Percentiles rank a stretch among this genome's conserved stretches.
phyloP scores from a whole-genome alignment of 495 filamentous ascomycete species.

The Podospora pseudopauciseta region DNA sequence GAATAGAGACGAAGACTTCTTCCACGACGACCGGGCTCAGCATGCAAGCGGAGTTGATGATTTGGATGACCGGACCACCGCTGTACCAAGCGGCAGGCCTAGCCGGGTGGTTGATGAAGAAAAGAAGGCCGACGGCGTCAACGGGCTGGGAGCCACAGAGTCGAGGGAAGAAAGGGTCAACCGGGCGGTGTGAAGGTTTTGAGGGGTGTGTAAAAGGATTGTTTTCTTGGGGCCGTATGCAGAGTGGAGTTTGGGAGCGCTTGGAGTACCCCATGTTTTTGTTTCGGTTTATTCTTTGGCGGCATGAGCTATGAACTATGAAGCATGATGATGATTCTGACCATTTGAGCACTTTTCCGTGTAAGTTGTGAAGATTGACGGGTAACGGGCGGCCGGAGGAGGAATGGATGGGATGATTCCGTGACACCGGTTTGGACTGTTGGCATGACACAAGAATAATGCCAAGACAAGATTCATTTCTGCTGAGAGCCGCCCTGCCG shows the following conservation, averaged over 20 bases:
- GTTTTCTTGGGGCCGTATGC: background rate
- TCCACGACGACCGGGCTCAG: background rate
- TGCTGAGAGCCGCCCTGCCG: background rate
- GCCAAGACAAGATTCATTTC: background rate
- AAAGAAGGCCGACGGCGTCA: conserved; percentile 11
- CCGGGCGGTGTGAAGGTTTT: conserved; percentile 5
- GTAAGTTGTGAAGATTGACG: background rate
- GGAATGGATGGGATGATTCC: background rate
- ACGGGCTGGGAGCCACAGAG: background rate
- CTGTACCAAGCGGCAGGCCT: conserved; percentile 18
- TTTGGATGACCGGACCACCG: conserved; percentile 17
- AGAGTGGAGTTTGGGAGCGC: background rate
- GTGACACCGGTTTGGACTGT: background rate
- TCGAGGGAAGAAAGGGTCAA: conserved; percentile 8
- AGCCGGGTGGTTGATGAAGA: conserved; percentile 16
- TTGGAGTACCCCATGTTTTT: background rate
- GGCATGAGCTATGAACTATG: background rate
- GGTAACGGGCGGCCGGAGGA: background rate
- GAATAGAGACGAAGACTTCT: conserved; percentile 26
- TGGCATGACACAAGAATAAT: background rate
- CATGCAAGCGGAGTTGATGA: background rate
- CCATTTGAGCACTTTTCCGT: background rate
- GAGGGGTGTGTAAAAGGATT: background rate
- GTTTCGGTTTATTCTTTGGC: background rate
- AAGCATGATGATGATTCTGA: background rate